Base-by-base conservation (phyloP, 2,329 filamentous ascomycete genomes). In the Trichoderma gracile region DNA sequence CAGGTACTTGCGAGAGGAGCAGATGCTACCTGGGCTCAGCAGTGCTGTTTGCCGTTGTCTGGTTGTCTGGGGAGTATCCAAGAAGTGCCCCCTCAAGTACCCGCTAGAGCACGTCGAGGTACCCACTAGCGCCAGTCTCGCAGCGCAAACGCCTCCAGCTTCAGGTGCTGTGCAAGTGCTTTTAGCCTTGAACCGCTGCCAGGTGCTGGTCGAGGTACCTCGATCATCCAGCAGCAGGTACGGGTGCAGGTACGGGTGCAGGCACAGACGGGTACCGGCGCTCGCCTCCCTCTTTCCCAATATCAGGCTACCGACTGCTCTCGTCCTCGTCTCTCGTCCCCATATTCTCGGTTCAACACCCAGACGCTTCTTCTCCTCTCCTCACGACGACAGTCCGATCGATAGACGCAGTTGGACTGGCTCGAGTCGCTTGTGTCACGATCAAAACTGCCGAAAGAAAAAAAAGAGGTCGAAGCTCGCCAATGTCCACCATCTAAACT, bases 211-310 rank as follows among this genome's bases (percentile, higher is more conserved):
- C 30, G 7, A 30, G 8, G 30, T 30, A 30, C 27, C 3, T 3
- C 27, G 8, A 7, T 7, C n/a, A 5, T 25, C 3, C 25, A 25
- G 25, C 25, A 25, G 25, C 25, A 25, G 25, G 25, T 25, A 25
- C 27, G 27, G 12, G 23, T 50, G 23, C 47, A 50, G 27, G 23
- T 25, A 30, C 27, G 8, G 7, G 7, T 7, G 27, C n/a, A n/a
- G n/a, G n/a, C 10, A 33, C 30, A 33, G 8, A 33, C 30, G 10
- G 55, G 21, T 33, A 23, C 55, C 33, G 23, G 23, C 19, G 25
- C 27, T 62, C 58, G 40, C 58, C 58, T 62, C 58, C 58, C 58
- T 62, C 49, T 25, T 62, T 62, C 50, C 47, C 52, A 57, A 57
- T 52, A 62, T 62, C 58, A 61, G 25, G 42, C 58, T 50, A 40